phyloP scores from a whole-genome alignment of 768 basidiomycete species.

The Agaricus subrufescens region DNA sequence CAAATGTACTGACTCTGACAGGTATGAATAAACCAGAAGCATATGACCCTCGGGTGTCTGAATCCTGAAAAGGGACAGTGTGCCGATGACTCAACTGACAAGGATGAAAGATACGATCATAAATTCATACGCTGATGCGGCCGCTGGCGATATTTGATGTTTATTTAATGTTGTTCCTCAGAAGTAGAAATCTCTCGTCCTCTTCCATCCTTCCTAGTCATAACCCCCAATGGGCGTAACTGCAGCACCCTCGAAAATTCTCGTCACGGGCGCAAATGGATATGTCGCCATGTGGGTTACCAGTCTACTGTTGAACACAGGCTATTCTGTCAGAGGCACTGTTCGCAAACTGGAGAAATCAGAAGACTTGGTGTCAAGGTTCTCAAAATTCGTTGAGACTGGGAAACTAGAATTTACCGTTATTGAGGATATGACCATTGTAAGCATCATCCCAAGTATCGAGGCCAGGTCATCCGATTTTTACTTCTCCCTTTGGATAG shows the following conservation, averaged over 20 bases:
- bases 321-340: slow-evolving; percentile 10
- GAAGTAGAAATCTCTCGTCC: no score
- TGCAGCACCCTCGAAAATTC: neutral
- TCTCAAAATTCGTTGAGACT: neutral
- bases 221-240: no score
- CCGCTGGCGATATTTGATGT: no score
- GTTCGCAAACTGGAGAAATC: slow-evolving; percentile 7
- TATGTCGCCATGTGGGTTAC: slow-evolving; percentile 12
- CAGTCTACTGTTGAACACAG: slow-evolving; percentile 7
- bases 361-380: neutral
- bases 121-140: no score
- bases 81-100: no score
- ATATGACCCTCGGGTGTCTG: no score
- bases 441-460: neutral
- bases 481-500: neutral
- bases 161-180: no score
- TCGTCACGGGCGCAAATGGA: slow-evolving; percentile 11
- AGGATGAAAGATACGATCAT: no score
- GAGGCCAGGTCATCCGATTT: neutral
- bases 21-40: no score
- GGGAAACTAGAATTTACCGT: slow-evolving; percentile 3
- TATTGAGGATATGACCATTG: slow-evolving; percentile 5
- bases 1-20: no score
- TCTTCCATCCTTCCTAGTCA: no score
- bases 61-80: no score